Evolutionary conservation across 768 basidiomycete genomes (phyloP), one percentile per base, ranked within the genome.

Genomic region (Coprinopsis cinerea): DNA sequence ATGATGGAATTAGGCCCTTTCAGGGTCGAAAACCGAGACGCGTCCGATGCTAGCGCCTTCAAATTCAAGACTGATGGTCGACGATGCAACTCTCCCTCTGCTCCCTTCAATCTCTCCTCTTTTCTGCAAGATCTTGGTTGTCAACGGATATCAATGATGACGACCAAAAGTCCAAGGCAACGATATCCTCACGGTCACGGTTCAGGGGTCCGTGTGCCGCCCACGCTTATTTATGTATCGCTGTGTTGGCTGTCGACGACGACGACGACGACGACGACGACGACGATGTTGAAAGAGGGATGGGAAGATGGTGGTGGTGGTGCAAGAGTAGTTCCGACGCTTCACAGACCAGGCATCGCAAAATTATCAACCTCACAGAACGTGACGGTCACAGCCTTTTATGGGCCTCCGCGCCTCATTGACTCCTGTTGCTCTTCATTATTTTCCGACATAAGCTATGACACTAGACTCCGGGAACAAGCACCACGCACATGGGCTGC

Each of bases 61-160:
- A 40, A 48, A 20, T 27, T 40, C 20, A 32, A n/a, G 32, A 22
- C 18, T 25, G 22, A 23, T 5, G 20, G 7, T n/a, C 48, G 41
- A 49, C 42, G 41, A 41, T 49, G 39, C 24, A 49, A 40, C 15
- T 40, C 27, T 49, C 27, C 14, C 17, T 39, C 22, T 41, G 41
- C 53, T 42, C 52, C 17, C 40, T 25, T 22, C 41, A 44, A 50
- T 43, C 42, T 32, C 42, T 26, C 42, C 47, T 44, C 36, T 40
- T 42, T 32, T 40, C 10, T 14, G 22, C 26, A 28, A 47, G 50
- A 45, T 48, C 34, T 34, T 57, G 50, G 58, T 57, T 57, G 59
- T 56, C 56, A 59, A 23, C 56, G 56, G 54, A 52, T 57, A 57
- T 57, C 54, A 55, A 52, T 55, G 59, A 51, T 48, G 48, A 54